These are phyloP conservation scores for Plasmodium cynomolgi DNA, from an alignment of 169 alveolate species.

Conservation along the genomic window DNA sequence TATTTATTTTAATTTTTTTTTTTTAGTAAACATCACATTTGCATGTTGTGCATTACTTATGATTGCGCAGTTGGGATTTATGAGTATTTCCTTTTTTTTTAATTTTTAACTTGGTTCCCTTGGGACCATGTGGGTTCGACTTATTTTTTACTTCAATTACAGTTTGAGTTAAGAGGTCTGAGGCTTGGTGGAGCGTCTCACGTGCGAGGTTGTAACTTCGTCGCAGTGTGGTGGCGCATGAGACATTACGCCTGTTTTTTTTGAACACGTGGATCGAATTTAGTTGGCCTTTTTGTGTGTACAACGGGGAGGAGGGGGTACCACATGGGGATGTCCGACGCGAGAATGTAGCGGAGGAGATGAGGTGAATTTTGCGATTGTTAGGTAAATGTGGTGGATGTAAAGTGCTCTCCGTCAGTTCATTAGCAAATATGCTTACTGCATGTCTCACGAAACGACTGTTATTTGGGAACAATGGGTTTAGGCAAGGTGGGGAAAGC, in stretches of 20 bases:
- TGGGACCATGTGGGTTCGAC: neutral
- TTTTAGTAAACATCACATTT: neutral
- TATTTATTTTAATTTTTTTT: neutral
- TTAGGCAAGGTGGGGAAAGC: neutral
- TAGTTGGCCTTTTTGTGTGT: neutral
- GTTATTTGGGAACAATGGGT: neutral
- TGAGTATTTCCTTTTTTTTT: neutral
- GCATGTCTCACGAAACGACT: neutral
- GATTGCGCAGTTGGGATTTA: neutral
- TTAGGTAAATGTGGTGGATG: neutral
- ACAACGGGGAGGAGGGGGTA: neutral
- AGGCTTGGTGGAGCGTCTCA: neutral
- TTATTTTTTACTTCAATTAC: neutral
- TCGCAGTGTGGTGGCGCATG: neutral
- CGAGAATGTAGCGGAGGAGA: neutral
- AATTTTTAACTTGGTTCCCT: neutral
- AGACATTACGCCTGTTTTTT: neutral
- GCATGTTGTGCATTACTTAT: neutral
- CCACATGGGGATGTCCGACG: neutral
- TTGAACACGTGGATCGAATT: neutral
- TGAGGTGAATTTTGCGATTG: neutral
- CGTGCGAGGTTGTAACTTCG: neutral
- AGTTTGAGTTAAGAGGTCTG: neutral
- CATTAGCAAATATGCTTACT: neutral
- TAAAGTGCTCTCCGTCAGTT: neutral